Percentiles rank a stretch among this genome's conserved stretches.
Conservation (phyloP, 495 filamentous ascomycete genomes). For the Daldinia loculata region DNA sequence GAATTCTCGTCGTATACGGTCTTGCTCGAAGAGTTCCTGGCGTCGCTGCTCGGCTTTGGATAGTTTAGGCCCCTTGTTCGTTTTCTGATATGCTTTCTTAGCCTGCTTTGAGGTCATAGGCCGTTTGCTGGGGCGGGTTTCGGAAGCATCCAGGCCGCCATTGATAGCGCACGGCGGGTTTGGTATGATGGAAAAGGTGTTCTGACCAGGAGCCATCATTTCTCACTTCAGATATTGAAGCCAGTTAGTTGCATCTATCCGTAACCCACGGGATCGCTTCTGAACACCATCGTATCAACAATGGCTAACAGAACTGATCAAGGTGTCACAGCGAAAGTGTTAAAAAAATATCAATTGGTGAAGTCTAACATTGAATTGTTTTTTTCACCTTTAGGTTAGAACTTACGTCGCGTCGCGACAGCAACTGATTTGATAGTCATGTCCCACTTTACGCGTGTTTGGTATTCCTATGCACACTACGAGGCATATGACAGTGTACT, state of each 20-base stretch:
- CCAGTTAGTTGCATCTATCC: slow-evolving; percentile 16
- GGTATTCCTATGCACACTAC: not conserved
- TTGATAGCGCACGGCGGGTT: slow-evolving; percentile 40
- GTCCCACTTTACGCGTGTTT: slow-evolving; percentile 32
- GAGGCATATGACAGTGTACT: not conserved
- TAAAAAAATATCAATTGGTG: not conserved
- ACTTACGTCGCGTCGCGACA: slow-evolving; percentile 17
- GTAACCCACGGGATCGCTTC: slow-evolving; percentile 9
- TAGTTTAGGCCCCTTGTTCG: slow-evolving; percentile 47
- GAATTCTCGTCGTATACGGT: slow-evolving; percentile 54
- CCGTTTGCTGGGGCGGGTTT: slow-evolving; percentile 25
- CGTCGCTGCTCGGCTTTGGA: slow-evolving; percentile 54
- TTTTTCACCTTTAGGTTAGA: not conserved
- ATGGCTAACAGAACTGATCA: slow-evolving; percentile 3
- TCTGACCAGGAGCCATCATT: slow-evolving; percentile 43
- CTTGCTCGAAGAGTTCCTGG: slow-evolving; percentile 54
- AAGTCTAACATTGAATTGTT: not conserved
- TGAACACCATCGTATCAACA: slow-evolving; percentile 24
- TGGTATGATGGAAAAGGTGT: slow-evolving; percentile 47
- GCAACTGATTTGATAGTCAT: not conserved
- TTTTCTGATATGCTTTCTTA: slow-evolving; percentile 50
- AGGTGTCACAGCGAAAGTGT: not conserved
- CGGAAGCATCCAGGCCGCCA: slow-evolving; percentile 18
- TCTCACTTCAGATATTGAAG: not conserved
- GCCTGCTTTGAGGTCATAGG: slow-evolving; percentile 59